phyloP scores from a whole-genome alignment of 768 basidiomycete genomes.

The Glaciozyma antarctica region DNA sequence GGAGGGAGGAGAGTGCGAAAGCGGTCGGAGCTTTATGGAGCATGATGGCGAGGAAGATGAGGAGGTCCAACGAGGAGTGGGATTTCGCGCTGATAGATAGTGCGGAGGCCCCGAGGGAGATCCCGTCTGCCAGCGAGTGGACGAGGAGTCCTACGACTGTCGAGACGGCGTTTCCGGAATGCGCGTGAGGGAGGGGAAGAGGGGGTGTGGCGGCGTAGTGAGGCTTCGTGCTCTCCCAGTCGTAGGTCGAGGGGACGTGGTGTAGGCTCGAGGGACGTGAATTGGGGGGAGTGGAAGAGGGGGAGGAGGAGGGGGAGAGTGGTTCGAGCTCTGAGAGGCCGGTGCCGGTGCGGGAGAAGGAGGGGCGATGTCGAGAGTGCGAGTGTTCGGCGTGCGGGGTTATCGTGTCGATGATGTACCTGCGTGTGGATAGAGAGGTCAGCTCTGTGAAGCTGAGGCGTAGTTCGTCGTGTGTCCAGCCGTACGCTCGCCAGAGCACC shows the following conservation, averaged over 20 bases:
- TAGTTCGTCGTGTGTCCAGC: neutral
- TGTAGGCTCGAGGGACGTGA: neutral
- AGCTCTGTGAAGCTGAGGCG: neutral
- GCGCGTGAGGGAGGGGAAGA: neutral
- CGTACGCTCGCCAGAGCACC: neutral
- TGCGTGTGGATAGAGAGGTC: slow-evolving; percentile 36
- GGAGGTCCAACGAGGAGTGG: slow-evolving; percentile 52
- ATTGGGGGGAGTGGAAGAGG: neutral
- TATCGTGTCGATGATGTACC: slow-evolving; percentile 39
- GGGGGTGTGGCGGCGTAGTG: neutral
- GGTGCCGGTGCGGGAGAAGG: slow-evolving; percentile 20
- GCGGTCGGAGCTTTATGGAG: slow-evolving; percentile 94
- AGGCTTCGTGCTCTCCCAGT: neutral
- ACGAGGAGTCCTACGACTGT: slow-evolving; percentile 76
- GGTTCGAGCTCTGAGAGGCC: neutral
- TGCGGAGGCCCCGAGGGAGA: slow-evolving; percentile 64
- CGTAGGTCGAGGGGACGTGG: neutral
- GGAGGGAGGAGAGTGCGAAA: slow-evolving; percentile 73
- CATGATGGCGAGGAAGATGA: slow-evolving; percentile 83
- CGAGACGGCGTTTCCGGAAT: slow-evolving; percentile 40
- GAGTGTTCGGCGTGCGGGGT: slow-evolving; percentile 14
- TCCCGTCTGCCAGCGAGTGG: slow-evolving; percentile 83
- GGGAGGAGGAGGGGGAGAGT: neutral
- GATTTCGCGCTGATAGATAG: neutral
- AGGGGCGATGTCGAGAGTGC: slow-evolving; percentile 25